A percentile compares a stretch with the other conserved stretches of the same genome.
These are phyloP conservation scores for Jatropha multifida DNA, from an alignment of 441 rosid genomes.

Conservation along the genomic window DNA sequence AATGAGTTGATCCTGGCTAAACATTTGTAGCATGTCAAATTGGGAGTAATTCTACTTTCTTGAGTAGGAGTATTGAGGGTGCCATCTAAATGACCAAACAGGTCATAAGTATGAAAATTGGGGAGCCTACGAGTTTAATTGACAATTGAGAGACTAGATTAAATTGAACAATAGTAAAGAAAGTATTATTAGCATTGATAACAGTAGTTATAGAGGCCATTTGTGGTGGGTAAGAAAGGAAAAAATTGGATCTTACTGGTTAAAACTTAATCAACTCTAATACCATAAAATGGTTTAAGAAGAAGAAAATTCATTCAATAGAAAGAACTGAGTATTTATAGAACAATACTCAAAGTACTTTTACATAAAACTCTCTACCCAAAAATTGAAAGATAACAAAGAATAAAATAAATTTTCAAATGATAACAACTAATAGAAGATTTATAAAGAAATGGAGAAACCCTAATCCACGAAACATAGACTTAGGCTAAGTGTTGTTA, in stretches of 20 bases:
- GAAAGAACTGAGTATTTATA: no score
- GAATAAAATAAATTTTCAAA: no score
- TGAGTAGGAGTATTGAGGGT: neutral
- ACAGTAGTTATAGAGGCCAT: neutral
- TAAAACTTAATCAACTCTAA: neutral
- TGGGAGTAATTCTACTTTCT: neutral
- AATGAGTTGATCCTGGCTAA: neutral
- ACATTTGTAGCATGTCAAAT: neutral
- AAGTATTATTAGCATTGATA: neutral
- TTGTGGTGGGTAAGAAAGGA: neutral
- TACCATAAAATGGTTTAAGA: neutral
- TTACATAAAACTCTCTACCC: no score
- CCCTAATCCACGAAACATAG: no score
- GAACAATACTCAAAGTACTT: no score
- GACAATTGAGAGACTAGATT: neutral
- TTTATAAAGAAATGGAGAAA: no score
- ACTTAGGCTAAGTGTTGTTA: no score
- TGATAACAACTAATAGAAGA: no score
- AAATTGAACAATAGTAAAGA: neutral
- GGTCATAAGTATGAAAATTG: neutral
- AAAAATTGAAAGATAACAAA: no score
- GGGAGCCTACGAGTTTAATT: neutral
- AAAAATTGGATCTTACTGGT: neutral
- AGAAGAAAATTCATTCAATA: no score
- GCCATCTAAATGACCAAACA: conserved; percentile 2